Percentiles rank a stretch among this genome's conserved stretches.
These are phyloP conservation scores for Casuarina glauca DNA, from an alignment of 306 rosid genomes.

Conservation along the genomic window DNA sequence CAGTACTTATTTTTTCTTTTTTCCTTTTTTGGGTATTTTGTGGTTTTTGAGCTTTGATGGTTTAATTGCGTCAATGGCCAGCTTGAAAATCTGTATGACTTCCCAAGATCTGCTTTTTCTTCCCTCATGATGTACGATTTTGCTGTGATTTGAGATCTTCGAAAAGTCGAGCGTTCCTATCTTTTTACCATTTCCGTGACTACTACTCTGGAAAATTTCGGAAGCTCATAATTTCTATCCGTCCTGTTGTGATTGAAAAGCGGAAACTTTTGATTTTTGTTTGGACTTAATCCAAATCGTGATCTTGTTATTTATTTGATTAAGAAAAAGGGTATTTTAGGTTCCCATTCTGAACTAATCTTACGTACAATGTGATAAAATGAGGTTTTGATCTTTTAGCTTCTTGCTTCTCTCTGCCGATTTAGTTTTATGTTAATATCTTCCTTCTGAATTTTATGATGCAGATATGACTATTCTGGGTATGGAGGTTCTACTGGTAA, in stretches of 20 bases:
- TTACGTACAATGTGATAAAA: conserved; percentile 7
- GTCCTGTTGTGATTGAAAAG: neutral
- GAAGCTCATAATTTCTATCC: neutral
- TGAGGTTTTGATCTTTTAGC: neutral
- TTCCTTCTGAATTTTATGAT: conserved; percentile 33
- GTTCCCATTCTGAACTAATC: neutral
- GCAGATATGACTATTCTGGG: conserved; percentile 98
- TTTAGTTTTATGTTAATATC: conserved; percentile 22
- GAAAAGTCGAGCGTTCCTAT: neutral
- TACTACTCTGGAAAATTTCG: neutral
- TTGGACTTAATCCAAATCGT: neutral
- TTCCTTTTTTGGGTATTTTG: conserved; percentile 18
- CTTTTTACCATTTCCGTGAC: neutral
- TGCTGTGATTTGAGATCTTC: neutral
- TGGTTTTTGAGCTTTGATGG: conserved; percentile 37
- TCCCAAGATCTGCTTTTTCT: neutral
- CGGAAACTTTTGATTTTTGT: too few species aligned
- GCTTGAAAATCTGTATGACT: neutral
- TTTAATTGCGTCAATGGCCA: conserved; percentile 3
- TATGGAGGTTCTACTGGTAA: conserved; percentile 98
- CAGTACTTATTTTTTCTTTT: conserved; percentile 30
- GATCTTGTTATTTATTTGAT: neutral
- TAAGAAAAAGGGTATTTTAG: neutral
- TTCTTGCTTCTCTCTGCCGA: neutral
- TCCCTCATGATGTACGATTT: neutral